A percentile compares a stretch with the other conserved stretches of the same genome.
These are phyloP conservation scores for Apiospora arundinis DNA, from an alignment of 2,329 filamentous ascomycete genomes.

Conservation along the genomic window DNA sequence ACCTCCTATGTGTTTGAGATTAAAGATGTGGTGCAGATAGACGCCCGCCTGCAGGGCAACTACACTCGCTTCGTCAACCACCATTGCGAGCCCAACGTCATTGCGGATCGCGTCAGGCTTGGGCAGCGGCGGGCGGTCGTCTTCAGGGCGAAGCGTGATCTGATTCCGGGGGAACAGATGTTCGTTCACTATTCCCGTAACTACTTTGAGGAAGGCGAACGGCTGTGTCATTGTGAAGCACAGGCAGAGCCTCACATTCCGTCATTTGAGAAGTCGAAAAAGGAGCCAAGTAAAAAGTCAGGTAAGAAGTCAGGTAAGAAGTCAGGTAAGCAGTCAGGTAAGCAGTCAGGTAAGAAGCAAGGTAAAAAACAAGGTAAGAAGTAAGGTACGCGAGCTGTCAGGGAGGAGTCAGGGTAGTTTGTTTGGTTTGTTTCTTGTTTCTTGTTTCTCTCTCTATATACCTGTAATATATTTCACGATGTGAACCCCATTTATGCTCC, in stretches of 20 bases:
- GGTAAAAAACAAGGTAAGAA: no score
- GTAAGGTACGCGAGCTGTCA: no score
- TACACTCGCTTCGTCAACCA: constrained; percentile 8
- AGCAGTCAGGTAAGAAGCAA: no score
- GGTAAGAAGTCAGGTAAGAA: no score
- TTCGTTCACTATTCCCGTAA: background rate
- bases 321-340: no score
- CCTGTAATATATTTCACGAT: no score
- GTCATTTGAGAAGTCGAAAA: no score
- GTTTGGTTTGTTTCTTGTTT: no score
- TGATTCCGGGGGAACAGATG: background rate
- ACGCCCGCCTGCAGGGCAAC: background rate
- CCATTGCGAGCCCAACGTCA: background rate
- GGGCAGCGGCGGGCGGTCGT: background rate
- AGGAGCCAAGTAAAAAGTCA: no score
- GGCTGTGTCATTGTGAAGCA: background rate
- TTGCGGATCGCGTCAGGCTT: background rate
- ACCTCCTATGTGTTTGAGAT: background rate
- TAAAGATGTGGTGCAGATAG: background rate
- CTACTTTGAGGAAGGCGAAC: background rate
- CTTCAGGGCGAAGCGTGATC: background rate
- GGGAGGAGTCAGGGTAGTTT: no score
- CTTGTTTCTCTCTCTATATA: no score
- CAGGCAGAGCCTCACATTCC: background rate
- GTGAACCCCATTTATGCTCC: no score